Evolutionary conservation across 163 green algal species (phyloP).

Genomic region (Trebouxia gelatinosa): DNA sequence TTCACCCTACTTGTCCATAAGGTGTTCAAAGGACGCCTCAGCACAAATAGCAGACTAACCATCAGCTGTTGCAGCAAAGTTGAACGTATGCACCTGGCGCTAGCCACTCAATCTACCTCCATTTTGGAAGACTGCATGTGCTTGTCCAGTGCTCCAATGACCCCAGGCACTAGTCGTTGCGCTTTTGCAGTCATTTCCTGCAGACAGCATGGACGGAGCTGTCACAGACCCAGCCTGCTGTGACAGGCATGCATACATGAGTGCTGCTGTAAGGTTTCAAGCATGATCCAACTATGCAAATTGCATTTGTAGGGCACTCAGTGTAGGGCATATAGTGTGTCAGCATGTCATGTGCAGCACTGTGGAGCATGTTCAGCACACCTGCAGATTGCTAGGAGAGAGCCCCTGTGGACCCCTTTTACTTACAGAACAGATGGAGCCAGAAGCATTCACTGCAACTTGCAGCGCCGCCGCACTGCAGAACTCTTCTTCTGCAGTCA

Average conservation of each 20-base stretch:
- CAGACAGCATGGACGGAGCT: neutral
- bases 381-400: conserved; percentile 15
- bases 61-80: too few species aligned
- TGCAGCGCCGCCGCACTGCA: conserved; percentile 5
- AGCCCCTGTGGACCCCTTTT: neutral
- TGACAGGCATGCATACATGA: neutral
- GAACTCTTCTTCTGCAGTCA: conserved; percentile 26
- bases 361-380: neutral
- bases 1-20: too few species aligned
- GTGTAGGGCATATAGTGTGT: neutral
- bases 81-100: too few species aligned
- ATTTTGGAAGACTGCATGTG: conserved; percentile 1
- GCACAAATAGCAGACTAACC: too few species aligned
- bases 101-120: too few species aligned
- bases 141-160: conserved; percentile 8
- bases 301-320: neutral
- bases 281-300: neutral
- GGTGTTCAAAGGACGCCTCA: too few species aligned
- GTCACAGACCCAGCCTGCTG: neutral
- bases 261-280: neutral
- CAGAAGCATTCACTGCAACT: conserved; percentile 7
- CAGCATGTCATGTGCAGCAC: neutral
- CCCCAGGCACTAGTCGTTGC: neutral
- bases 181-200: conserved; percentile 20
- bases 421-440: neutral